These are phyloP conservation scores for Venturia effusa DNA, from an alignment of 2,329 filamentous ascomycete genomes.

Conservation along the genomic window DNA sequence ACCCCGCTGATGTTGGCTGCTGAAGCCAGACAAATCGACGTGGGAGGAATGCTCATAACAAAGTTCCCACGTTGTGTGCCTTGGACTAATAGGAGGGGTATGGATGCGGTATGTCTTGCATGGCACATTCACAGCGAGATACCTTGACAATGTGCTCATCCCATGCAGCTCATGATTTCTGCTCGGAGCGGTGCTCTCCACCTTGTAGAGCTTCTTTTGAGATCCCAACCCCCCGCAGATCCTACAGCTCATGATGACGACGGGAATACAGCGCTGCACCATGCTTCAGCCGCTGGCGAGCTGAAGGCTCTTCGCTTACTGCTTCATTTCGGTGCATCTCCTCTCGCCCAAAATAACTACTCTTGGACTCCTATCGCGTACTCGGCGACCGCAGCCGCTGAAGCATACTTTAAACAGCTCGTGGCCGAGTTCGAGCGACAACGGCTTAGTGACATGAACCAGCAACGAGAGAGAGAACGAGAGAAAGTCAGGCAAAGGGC, in stretches of 20 bases:
- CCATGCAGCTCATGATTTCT: slow-evolving; percentile 24
- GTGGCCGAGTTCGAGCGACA: slow-evolving; percentile 60
- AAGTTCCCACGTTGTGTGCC: slow-evolving; percentile 52
- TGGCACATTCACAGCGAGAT: slow-evolving; percentile 3
- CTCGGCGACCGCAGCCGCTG: slow-evolving; percentile 68
- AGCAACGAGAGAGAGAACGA: slow-evolving; percentile 21
- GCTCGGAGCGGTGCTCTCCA: slow-evolving; percentile 33
- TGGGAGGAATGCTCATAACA: slow-evolving; percentile 61
- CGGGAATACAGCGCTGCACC: slow-evolving; percentile 81
- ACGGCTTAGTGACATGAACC: slow-evolving; percentile 33
- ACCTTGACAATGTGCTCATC: background rate
- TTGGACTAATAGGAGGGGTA: slow-evolving; percentile 54
- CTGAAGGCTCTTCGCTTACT: slow-evolving; percentile 66
- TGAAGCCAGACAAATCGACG: slow-evolving; percentile 55
- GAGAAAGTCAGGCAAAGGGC: slow-evolving; percentile 17
- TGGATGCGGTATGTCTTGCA: slow-evolving; percentile 50
- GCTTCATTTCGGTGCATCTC: slow-evolving; percentile 67
- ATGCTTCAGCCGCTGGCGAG: slow-evolving; percentile 73
- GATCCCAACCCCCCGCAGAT: slow-evolving; percentile 22
- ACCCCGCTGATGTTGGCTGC: slow-evolving; percentile 76
- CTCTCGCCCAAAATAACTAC: slow-evolving; percentile 60
- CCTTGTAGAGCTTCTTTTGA: slow-evolving; percentile 28
- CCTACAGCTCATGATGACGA: slow-evolving; percentile 44
- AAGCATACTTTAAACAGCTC: slow-evolving; percentile 72
- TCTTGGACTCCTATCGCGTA: slow-evolving; percentile 80